Conservation (phyloP, 2,329 filamentous ascomycete genomes). For the Monosporascus cannonballus region DNA sequence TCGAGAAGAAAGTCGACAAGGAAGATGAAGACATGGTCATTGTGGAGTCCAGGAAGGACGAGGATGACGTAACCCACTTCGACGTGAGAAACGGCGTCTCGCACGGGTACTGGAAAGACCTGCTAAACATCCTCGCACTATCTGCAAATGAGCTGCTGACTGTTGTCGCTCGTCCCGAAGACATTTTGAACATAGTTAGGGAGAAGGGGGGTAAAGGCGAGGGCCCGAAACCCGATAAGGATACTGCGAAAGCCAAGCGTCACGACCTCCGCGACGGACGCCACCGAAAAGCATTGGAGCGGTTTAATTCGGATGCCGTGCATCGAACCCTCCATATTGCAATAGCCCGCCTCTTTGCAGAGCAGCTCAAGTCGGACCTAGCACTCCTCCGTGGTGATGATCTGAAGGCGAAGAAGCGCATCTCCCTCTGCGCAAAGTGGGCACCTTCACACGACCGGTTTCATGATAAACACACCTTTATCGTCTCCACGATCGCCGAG, state of each 20-base stretch:
- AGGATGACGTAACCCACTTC: slow-evolving; percentile 29
- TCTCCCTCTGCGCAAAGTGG: slow-evolving; percentile 57
- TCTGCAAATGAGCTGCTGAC: slow-evolving; percentile 41
- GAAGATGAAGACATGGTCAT: slow-evolving; percentile 29
- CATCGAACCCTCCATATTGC: slow-evolving; percentile 47
- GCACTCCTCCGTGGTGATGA: slow-evolving; percentile 32
- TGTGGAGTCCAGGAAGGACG: slow-evolving; percentile 27
- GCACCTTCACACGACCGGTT: slow-evolving; percentile 48
- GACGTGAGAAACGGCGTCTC: slow-evolving; percentile 43
- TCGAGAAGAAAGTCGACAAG: slow-evolving; percentile 45
- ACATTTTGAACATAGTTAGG: slow-evolving; percentile 32
- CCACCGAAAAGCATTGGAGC: slow-evolving; percentile 33
- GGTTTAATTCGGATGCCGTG: slow-evolving; percentile 36
- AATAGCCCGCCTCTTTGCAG: slow-evolving; percentile 50
- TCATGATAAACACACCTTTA: slow-evolving; percentile 53
- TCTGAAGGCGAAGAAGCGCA: slow-evolving; percentile 32
- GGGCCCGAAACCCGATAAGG: slow-evolving; percentile 5
- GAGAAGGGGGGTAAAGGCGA: slow-evolving; percentile 16
- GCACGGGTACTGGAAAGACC: slow-evolving; percentile 59
- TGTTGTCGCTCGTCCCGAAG: slow-evolving; percentile 30
- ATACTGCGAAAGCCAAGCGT: slow-evolving; percentile 11
- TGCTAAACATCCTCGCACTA: slow-evolving; percentile 50
- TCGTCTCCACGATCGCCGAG: slow-evolving; percentile 52
- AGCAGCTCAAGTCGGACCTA: slow-evolving; percentile 45
- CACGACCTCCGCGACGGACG: slow-evolving; percentile 30